phyloP scores from a whole-genome alignment of 495 filamentous ascomycete species.

The Hypoxylon fragiforme region DNA sequence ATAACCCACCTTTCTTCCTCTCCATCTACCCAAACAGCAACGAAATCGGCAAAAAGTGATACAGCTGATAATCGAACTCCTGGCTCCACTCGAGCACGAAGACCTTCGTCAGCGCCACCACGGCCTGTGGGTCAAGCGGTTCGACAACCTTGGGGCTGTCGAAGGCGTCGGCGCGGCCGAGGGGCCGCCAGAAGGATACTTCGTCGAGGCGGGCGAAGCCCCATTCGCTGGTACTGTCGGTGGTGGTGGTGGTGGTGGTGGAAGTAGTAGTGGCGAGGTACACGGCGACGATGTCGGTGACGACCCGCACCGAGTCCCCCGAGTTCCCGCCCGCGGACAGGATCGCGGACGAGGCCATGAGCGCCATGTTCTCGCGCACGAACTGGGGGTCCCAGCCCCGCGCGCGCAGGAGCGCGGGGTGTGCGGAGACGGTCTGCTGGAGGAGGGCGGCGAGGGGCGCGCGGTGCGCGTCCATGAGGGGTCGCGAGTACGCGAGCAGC shows the following conservation, averaged over 20 bases:
- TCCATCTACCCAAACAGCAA: slow-evolving; percentile 31
- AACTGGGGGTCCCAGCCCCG: slow-evolving; percentile 38
- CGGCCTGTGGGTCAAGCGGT: slow-evolving; percentile 14
- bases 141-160: no score
- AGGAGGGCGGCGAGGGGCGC: slow-evolving; percentile 27
- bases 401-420: slow-evolving; percentile 14
- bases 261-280: slow-evolving; percentile 10
- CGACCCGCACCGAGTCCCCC: slow-evolving; percentile 40
- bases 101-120: slow-evolving; percentile 42
- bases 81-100: slow-evolving; percentile 47
- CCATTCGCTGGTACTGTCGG: no score
- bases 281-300: slow-evolving; percentile 21
- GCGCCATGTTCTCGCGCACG: slow-evolving; percentile 35
- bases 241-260: no score
- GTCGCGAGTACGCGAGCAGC: slow-evolving; percentile 35
- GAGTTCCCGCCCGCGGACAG: slow-evolving; percentile 38
- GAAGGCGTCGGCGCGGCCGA: neutral
- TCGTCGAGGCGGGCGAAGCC: slow-evolving; percentile 19
- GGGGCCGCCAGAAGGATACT: slow-evolving; percentile 22
- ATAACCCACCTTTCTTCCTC: neutral
- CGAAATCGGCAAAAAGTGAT: slow-evolving; percentile 41
- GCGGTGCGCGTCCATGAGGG: slow-evolving; percentile 36
- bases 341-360: slow-evolving; percentile 34
- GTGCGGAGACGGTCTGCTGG: slow-evolving; percentile 7
- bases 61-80: slow-evolving; percentile 47